phyloP scores from a whole-genome alignment of 768 basidiomycete genomes.

The Mycena metata region DNA sequence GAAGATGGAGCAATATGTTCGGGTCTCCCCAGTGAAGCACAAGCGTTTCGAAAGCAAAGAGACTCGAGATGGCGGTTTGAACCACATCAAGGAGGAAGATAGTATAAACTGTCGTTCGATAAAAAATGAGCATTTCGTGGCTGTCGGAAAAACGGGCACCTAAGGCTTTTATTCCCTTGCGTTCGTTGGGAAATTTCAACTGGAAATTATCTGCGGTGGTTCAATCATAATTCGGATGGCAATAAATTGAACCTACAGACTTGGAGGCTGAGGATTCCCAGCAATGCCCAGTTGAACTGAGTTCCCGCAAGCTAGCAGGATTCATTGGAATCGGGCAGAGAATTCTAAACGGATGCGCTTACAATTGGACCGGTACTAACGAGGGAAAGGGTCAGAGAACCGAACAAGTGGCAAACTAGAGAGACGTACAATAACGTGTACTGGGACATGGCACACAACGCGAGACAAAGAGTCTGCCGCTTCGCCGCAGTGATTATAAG shows the following conservation, averaged over 20 bases:
- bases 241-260: conserved; percentile 2
- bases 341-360: too few species aligned
- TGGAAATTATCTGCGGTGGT: neutral
- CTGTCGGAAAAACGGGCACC: neutral
- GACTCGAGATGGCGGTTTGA: conserved; percentile 40
- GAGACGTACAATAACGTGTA: too few species aligned
- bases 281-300: conserved; percentile 17
- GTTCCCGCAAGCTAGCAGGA: conserved; percentile 12
- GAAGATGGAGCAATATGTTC: conserved; percentile 26
- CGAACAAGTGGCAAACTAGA: neutral
- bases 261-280: conserved; percentile 19
- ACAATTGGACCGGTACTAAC: conserved; percentile 3
- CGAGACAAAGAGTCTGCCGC: too few species aligned
- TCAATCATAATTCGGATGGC: neutral
- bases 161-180: neutral
- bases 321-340: too few species aligned
- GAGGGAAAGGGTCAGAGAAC: neutral
- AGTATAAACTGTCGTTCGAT: conserved; percentile 20
- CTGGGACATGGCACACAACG: too few species aligned
- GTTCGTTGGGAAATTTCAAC: neutral
- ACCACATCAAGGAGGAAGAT: conserved; percentile 38
- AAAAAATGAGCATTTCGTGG: neutral
- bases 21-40: conserved; percentile 39
- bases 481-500: too few species aligned
- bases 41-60: conserved; percentile 38